Percentiles rank a stretch among this genome's conserved stretches.
Conservation (phyloP, 2,329 filamentous ascomycete species). For the Chalara sp. region DNA sequence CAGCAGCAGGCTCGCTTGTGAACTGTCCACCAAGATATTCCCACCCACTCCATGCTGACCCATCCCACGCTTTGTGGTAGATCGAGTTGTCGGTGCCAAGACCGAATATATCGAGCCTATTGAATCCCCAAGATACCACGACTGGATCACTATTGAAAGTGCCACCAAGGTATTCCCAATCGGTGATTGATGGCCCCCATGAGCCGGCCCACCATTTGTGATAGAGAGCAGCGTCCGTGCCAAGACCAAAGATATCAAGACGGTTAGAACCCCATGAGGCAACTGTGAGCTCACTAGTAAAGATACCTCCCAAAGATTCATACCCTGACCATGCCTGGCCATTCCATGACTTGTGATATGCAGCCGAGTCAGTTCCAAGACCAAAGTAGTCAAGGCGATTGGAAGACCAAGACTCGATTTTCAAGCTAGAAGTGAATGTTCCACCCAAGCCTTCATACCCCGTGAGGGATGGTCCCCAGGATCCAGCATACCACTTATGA, state of each 20-base stretch:
- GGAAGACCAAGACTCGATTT: background rate
- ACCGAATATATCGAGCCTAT: constrained; percentile 15
- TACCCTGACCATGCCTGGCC: background rate
- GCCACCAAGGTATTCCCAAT: background rate
- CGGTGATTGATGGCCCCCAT: background rate
- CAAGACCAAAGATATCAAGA: too few relatives aligned
- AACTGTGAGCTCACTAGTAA: background rate
- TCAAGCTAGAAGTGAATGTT: background rate
- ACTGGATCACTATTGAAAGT: background rate
- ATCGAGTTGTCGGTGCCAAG: constrained; percentile 13
- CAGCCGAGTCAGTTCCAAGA: background rate
- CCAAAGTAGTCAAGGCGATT: background rate
- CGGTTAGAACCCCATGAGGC: too few relatives aligned
- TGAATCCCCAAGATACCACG: constrained; percentile 9
- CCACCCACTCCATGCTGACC: background rate
- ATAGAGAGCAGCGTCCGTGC: too few relatives aligned
- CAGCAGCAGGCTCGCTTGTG: background rate
- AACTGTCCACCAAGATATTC: background rate
- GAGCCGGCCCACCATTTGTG: too few relatives aligned
- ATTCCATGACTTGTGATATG: background rate
- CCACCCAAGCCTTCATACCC: background rate
- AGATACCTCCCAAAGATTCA: background rate
- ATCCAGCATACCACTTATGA: background rate
- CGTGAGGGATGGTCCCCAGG: background rate
- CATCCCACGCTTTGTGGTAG: constrained; percentile 15